phyloP scores from a whole-genome alignment of 2,329 filamentous ascomycete species.

The Nigrograna mackinnonii region DNA sequence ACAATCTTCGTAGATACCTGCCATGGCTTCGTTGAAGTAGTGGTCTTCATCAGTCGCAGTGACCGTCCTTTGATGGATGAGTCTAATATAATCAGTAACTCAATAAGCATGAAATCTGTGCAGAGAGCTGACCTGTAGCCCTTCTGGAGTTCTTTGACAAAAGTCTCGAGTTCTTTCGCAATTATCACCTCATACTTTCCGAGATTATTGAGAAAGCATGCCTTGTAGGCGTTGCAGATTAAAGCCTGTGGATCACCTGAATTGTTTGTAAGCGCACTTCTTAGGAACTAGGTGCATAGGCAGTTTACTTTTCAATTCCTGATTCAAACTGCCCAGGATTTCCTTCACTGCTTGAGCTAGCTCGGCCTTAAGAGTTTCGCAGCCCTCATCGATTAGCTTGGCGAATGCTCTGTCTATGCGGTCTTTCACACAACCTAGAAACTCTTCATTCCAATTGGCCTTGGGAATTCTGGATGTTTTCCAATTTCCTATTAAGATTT shows the following conservation, averaged over 20 bases:
- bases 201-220: slow-evolving; percentile 10
- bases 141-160: slow-evolving; percentile 1
- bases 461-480: neutral
- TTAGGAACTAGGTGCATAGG: too few species aligned
- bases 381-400: slow-evolving; percentile 2
- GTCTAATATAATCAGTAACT: too few species aligned
- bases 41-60: slow-evolving; percentile 1
- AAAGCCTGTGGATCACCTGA: slow-evolving; percentile 11
- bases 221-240: slow-evolving; percentile 10
- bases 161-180: slow-evolving; percentile 3
- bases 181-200: slow-evolving; percentile 1
- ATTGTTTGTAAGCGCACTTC: too few species aligned
- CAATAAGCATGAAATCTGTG: neutral
- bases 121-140: neutral
- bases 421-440: slow-evolving; percentile 1
- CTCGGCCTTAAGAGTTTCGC: slow-evolving; percentile 1
- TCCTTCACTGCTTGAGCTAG: slow-evolving; percentile 2
- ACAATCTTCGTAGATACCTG: slow-evolving; percentile 9
- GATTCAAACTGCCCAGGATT: neutral
- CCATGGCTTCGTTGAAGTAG: slow-evolving; percentile 17
- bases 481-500: neutral
- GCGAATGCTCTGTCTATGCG: slow-evolving; percentile 4
- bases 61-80: too few species aligned
- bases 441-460: slow-evolving; percentile 7
- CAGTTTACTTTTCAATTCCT: neutral